Conservation (phyloP, 352 stramenopile species). For the Phytophthora sp. region DNA sequence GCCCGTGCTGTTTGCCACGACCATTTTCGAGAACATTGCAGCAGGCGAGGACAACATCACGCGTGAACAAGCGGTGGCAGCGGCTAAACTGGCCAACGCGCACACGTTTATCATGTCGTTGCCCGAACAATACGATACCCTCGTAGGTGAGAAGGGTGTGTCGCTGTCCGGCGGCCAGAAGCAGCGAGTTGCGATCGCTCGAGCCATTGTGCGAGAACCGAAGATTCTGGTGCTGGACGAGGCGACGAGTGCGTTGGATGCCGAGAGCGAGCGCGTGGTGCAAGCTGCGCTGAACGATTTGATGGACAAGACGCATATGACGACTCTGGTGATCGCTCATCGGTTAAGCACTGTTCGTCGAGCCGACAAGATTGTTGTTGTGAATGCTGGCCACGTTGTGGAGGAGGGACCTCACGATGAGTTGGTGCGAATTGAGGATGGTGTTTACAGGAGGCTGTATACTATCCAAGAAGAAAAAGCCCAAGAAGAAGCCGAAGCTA, state of each 20-base stretch:
- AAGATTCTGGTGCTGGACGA: constrained; percentile 24
- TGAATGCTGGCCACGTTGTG: constrained; percentile 35
- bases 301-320: constrained; percentile 55
- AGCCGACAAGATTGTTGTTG: too few species aligned
- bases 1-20: constrained; percentile 82
- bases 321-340: constrained; percentile 58
- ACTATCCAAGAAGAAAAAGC: constrained; percentile 48
- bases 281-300: constrained; percentile 41
- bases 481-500: neutral
- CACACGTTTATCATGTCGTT: constrained; percentile 92
- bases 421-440: constrained; percentile 58
- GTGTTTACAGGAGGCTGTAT: constrained; percentile 81
- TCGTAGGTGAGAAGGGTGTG: constrained; percentile 58
- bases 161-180: constrained; percentile 61
- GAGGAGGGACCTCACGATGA: constrained; percentile 42
- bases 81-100: constrained; percentile 85
- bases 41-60: constrained; percentile 57
- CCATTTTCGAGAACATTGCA: constrained; percentile 89
- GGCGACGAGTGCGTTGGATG: constrained; percentile 22
- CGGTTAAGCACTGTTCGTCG: constrained; percentile 50
- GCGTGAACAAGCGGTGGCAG: constrained; percentile 77
- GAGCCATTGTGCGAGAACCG: constrained; percentile 20
- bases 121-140: constrained; percentile 88
- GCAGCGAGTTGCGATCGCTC: constrained; percentile 41
- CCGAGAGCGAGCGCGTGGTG: constrained; percentile 44